Base-by-base conservation (phyloP, 768 basidiomycete species). In the Mycena crocata region DNA sequence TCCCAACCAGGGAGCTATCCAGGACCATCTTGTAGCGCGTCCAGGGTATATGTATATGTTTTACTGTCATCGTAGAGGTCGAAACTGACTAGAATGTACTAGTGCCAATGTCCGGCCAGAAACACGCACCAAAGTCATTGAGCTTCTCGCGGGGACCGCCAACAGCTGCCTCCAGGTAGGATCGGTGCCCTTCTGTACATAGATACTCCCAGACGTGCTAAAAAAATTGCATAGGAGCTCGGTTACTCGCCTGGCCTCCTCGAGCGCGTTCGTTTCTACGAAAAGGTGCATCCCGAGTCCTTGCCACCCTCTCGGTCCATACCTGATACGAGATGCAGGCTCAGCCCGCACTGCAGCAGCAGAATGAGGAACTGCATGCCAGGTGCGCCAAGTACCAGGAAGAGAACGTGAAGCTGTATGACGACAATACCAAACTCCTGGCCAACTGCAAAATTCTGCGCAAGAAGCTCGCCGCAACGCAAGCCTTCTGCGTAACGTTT, bases 121-220 rank as follows among this genome's bases (percentile, higher is more conserved):
- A 39, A 73, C 78, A 30, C 82, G 83, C 37, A 67, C 72, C 8
- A 79, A 76, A 66, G 71, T 86, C 56, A 75, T 86, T 46, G 80
- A 84, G 62, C 81, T 86, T 37, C 75, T 87, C 21, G 70, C 86
- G 0, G 70, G 57, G 15, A 85, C 81, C 12, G 83, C 82, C 15
- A 85, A 83, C 74, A 81, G 81, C 15, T 86, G 82, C 68, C 77
- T 85, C 26, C 70, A 77, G n/a, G n/a, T n/a, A n/a, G n/a, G n/a
- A n/a, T n/a, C n/a, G n/a, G n/a, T n/a, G n/a, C n/a, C n/a, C n/a
- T n/a, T n/a, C n/a, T n/a, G n/a, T n/a, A n/a, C n/a, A n/a, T n/a
- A n/a, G n/a, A n/a, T n/a, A n/a, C n/a, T n/a, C n/a, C n/a, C n/a
- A n/a, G n/a, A n/a, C n/a, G n/a, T n/a, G n/a, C n/a, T n/a, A n/a